Evolutionary conservation across 306 rosid genomes (phyloP).

Genomic region (Casuarina glauca): DNA sequence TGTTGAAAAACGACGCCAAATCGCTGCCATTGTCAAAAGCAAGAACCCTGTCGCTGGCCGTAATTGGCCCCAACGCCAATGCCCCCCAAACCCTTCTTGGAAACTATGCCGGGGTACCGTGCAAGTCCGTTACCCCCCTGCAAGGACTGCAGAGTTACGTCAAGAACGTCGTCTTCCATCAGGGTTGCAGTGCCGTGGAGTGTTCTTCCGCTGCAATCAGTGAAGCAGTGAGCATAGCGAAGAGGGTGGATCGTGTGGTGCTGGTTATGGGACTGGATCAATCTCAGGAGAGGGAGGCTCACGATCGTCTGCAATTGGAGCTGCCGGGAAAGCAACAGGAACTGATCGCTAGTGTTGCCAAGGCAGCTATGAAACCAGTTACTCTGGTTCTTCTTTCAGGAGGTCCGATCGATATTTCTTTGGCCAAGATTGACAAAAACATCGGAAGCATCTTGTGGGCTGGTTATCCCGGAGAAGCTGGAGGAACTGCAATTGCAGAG

Average conservation of each 20-base stretch:
- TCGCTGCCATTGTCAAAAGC: constrained; percentile 74
- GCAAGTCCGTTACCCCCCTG: constrained; percentile 57
- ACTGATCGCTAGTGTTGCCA: constrained; percentile 61
- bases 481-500: constrained; percentile 78
- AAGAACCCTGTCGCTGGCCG: constrained; percentile 57
- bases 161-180: constrained; percentile 45
- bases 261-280: constrained; percentile 90
- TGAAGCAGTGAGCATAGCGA: constrained; percentile 59
- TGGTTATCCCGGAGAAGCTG: constrained; percentile 90
- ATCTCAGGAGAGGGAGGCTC: constrained; percentile 66
- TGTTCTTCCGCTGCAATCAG: constrained; percentile 52
- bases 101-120: constrained; percentile 85
- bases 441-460: constrained; percentile 94
- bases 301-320: constrained; percentile 58
- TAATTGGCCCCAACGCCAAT: constrained; percentile 87
- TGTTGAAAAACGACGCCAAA: constrained; percentile 63
- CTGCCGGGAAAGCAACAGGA: constrained; percentile 78
- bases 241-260: constrained; percentile 65
- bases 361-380: constrained; percentile 66
- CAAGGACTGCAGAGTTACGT: constrained; percentile 58
- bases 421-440: constrained; percentile 55
- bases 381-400: constrained; percentile 77
- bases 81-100: constrained; percentile 61
- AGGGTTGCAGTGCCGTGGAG: constrained; percentile 62
- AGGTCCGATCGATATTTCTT: constrained; percentile 84